phyloP scores from a whole-genome alignment of 2,329 filamentous ascomycete species.

The Cercospora canescens region DNA sequence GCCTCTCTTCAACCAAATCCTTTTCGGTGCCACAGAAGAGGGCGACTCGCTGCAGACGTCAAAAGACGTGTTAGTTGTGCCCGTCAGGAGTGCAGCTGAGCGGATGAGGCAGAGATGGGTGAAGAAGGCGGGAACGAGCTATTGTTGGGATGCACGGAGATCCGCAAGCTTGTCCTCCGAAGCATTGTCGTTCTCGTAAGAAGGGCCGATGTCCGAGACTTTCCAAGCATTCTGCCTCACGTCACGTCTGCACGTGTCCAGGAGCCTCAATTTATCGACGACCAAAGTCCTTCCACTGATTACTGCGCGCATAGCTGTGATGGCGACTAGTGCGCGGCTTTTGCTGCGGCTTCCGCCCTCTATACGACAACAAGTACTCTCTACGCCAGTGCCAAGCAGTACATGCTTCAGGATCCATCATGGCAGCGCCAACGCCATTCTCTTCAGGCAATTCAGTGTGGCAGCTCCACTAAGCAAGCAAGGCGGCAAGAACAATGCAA shows the following conservation, averaged over 20 bases:
- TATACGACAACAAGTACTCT: constrained; percentile 23
- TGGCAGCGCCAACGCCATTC: background rate
- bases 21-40: background rate
- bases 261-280: constrained; percentile 3
- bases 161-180: constrained; percentile 4
- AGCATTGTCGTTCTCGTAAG: constrained; percentile 2
- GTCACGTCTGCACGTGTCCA: constrained; percentile 15
- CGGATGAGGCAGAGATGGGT: constrained; percentile 4
- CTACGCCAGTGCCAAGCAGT: background rate
- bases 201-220: constrained; percentile 9
- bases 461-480: constrained; percentile 1
- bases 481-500: constrained; percentile 12
- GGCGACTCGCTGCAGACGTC: background rate
- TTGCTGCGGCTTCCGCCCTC: constrained; percentile 26
- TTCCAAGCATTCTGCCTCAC: background rate
- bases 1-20: background rate
- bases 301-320: background rate
- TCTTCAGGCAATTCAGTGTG: constrained; percentile 10
- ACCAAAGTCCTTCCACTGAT: background rate
- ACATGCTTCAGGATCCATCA: background rate
- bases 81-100: background rate
- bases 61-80: background rate
- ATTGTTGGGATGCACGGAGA: constrained; percentile 22
- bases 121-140: constrained; percentile 13
- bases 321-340: constrained; percentile 16